These are phyloP conservation scores for Suillus tomentosus DNA, from an alignment of 768 basidiomycete genomes.

Conservation along the genomic window DNA sequence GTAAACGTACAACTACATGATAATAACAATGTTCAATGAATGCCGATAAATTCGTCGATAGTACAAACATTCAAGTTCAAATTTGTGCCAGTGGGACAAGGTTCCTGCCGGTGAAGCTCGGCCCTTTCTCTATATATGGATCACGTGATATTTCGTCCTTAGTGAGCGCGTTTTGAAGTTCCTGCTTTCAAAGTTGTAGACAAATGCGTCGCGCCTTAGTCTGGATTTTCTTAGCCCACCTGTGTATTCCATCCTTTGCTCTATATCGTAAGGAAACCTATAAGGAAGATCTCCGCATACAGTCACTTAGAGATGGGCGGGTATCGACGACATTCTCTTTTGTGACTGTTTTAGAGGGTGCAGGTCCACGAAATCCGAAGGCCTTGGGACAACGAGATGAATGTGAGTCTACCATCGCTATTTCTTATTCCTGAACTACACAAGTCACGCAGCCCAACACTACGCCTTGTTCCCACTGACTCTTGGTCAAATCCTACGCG, in stretches of 20 bases:
- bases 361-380: constrained; percentile 56
- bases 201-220: background rate
- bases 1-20: too few relatives aligned
- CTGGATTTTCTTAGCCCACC: constrained; percentile 1
- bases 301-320: constrained; percentile 78
- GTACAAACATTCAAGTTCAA: too few relatives aligned
- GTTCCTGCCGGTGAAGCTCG: too few relatives aligned
- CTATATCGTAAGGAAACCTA: constrained; percentile 35
- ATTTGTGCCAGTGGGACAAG: too few relatives aligned
- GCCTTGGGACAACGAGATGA: constrained; percentile 48
- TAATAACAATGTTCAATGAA: too few relatives aligned
- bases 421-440: constrained; percentile 4
- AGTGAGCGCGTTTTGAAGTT: background rate
- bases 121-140: too few relatives aligned
- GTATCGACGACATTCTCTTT: constrained; percentile 83
- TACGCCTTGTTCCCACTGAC: constrained; percentile 86
- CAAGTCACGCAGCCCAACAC: constrained; percentile 63
- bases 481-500: constrained; percentile 82
- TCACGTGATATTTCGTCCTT: background rate
- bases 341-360: constrained; percentile 58
- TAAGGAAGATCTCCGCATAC: constrained; percentile 52
- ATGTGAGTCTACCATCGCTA: constrained; percentile 37
- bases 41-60: too few relatives aligned
- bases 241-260: background rate
- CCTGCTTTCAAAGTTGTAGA: background rate